Base-by-base conservation (phyloP, 441 rosid genomes). In the Croton laevigatus region DNA sequence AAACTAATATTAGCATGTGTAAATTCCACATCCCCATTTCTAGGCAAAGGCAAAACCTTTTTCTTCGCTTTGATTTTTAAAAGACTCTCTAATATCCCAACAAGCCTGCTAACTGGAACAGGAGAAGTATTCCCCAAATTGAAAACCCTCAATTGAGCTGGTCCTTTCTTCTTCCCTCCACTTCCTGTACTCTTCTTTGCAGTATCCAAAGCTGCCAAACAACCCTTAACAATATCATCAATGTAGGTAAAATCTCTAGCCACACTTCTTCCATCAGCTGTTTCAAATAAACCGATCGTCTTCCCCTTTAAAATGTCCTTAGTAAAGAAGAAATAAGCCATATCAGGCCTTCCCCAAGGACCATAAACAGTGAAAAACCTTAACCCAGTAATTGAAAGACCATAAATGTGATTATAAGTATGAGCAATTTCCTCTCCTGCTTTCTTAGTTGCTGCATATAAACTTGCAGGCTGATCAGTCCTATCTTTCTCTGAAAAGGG, bases 281-380 rank as follows among this genome's bases (percentile, higher is more conserved):
- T 81, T 59, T 87, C 86, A 68, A 75, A 91, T 10, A 89, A 66
- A 5, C 79, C 80, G 19, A 91, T 87, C 22, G 80, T 79, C 68
- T 85, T 89, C 49, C 93, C 88, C 80, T 76, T 84, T 37, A 91
- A 74, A 1, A 89, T 91, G 59, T 85, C 85, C 77, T 76, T 86
- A 53, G 97, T 86, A 73, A 91, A 91, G 59, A 84, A 86, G 89
- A 82, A 91, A 74, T 86, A 91, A 0, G 97, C 94, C 97, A 91
- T 89, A 60, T 91, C 93, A 14, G 97, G 93, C 71, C 93, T 76
- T 8, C 97, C 97, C 91, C 93, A 89, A 6, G 97, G 97, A 12
- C 94, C 93, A 74, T 91, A 89, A 20, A 91, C 93, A 0, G 97
- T 91, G 78, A 89, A 91, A 71, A 91, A 91, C 19, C 93, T 77